A percentile compares a stretch with the other conserved stretches of the same genome.
Evolutionary conservation across 306 rosid species (phyloP).

Genomic region (Quillaja saponaria): DNA sequence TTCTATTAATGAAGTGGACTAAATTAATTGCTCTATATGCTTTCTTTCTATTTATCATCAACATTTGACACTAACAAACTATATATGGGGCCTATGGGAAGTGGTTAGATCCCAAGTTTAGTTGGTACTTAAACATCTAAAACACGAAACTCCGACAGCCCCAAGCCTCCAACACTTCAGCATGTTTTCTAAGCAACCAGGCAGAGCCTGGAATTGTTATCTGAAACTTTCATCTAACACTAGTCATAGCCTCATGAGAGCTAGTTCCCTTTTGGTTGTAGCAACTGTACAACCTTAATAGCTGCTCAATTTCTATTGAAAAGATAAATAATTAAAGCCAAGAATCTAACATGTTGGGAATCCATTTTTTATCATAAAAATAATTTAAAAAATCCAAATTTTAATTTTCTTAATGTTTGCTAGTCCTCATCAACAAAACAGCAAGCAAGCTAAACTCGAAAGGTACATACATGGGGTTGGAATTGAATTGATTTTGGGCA

Average conservation of each 20-base stretch:
- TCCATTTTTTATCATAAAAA: neutral
- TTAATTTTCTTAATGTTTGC: neutral
- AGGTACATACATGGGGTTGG: slow-evolving; percentile 66
- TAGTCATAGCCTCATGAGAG: too few species aligned
- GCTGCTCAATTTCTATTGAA: too few species aligned
- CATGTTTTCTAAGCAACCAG: neutral
- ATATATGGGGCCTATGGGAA: too few species aligned
- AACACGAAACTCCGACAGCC: neutral
- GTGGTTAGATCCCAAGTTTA: neutral
- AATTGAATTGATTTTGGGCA: slow-evolving; percentile 69
- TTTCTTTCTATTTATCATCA: neutral
- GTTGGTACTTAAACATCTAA: neutral
- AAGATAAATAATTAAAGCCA: too few species aligned
- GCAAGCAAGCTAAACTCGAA: neutral
- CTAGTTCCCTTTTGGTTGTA: neutral
- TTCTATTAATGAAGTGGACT: neutral
- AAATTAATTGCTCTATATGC: neutral
- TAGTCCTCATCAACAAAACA: slow-evolving; percentile 25
- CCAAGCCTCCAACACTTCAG: neutral
- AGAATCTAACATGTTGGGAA: neutral
- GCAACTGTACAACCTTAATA: neutral
- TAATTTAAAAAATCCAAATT: neutral
- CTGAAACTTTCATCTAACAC: neutral
- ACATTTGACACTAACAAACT: too few species aligned
- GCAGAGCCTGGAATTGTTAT: neutral